A percentile compares a stretch with the other conserved stretches of the same genome.
Evolutionary conservation across 2,329 filamentous ascomycete genomes (phyloP).

Genomic region (Clonostachys sp.): DNA sequence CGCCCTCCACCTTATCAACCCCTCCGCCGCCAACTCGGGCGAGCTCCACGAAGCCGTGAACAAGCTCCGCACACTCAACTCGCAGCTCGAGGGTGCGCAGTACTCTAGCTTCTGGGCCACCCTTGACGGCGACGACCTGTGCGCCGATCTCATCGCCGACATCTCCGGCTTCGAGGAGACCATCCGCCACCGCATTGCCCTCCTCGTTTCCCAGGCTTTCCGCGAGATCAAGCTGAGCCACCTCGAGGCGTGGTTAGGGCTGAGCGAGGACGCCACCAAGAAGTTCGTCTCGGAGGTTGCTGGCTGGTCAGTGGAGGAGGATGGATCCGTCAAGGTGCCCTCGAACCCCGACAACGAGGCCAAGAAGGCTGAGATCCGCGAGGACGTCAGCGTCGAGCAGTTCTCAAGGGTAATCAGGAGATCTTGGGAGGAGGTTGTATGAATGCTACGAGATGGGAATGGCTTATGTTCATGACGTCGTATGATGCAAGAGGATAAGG

Average conservation of each 20-base stretch:
- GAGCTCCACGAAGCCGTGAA: conserved; percentile 86
- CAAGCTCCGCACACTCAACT: conserved; percentile 81
- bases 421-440: conserved; percentile 69
- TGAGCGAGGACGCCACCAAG: conserved; percentile 61
- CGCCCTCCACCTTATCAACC: conserved; percentile 87
- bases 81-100: conserved; percentile 82
- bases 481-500: conserved; percentile 8
- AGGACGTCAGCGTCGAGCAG: conserved; percentile 90
- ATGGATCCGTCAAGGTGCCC: conserved; percentile 68
- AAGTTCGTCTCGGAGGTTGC: conserved; percentile 84
- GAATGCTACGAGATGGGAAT: background rate
- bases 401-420: conserved; percentile 76
- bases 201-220: conserved; percentile 77
- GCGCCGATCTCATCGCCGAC: conserved; percentile 91
- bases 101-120: conserved; percentile 93
- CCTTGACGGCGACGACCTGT: conserved; percentile 89
- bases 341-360: conserved; percentile 97
- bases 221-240: conserved; percentile 65
- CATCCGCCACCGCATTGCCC: conserved; percentile 84
- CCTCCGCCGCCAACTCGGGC: conserved; percentile 60
- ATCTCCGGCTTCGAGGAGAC: conserved; percentile 93
- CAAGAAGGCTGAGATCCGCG: conserved; percentile 89
- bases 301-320: conserved; percentile 75
- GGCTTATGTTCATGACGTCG: conserved; percentile 15
- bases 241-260: conserved; percentile 72